These are phyloP conservation scores for Aspergillus sclerotialis DNA, from an alignment of 2,329 filamentous ascomycete genomes.

Conservation along the genomic window DNA sequence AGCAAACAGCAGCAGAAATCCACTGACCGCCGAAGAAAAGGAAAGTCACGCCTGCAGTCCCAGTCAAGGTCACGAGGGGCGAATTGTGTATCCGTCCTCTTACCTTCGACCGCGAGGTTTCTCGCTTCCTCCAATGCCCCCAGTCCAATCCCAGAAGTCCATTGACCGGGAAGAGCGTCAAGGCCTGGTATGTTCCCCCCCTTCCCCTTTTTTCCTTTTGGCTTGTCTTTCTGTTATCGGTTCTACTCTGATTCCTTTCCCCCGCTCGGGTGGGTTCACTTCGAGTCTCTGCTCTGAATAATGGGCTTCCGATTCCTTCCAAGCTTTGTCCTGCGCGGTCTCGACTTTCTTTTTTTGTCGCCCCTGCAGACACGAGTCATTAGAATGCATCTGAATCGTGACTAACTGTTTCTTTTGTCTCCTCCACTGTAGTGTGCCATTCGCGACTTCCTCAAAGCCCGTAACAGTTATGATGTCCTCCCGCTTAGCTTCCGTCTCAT, in stretches of 20 bases:
- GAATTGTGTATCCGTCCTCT: constrained; percentile 43
- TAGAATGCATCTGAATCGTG: not conserved
- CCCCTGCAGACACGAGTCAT: not conserved
- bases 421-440: constrained; percentile 75
- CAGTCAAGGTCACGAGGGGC: constrained; percentile 34
- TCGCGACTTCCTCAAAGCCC: constrained; percentile 89
- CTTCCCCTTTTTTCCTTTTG: constrained; percentile 3
- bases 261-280: too few species aligned
- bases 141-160: constrained; percentile 35
- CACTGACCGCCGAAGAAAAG: not conserved
- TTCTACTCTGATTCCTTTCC: constrained; percentile 4
- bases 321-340: not conserved
- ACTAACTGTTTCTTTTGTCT: not conserved
- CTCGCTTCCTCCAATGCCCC: constrained; percentile 33
- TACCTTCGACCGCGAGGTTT: constrained; percentile 36
- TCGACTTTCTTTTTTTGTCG: constrained; percentile 2
- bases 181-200: constrained; percentile 37
- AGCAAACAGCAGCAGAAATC: not conserved
- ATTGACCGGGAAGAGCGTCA: constrained; percentile 45
- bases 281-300: constrained; percentile 4
- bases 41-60: too few species aligned
- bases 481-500: constrained; percentile 94
- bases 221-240: constrained; percentile 4
- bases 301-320: constrained; percentile 1
- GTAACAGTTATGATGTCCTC: constrained; percentile 95